Base-by-base conservation (phyloP, 2,329 filamentous ascomycete genomes). In the Fusarium duplospermum region DNA sequence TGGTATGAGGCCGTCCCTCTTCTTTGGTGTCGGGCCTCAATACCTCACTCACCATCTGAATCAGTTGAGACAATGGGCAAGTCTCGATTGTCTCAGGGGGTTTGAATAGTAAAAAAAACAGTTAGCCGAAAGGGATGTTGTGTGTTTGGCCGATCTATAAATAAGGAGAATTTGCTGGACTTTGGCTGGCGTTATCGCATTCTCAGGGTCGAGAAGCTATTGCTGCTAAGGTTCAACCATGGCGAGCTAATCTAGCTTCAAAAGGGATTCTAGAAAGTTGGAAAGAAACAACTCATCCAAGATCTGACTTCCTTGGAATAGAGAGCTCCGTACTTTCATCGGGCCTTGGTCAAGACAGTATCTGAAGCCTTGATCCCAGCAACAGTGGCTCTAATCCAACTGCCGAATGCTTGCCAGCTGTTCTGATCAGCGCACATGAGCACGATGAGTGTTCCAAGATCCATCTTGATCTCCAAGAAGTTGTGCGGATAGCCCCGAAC, bases 401-500 rank as follows among this genome's bases (percentile, higher is more conserved):
- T 52, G 18, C 27, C 47, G 47, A 52, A 8, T 52, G 6, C 24
- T 29, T 18, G 22, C 24, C 24, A 52, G 18, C 27, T 52, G 47
- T n/a, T 31, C 47, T 52, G 47, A 52, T 52, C 27, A 20, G 47
- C 27, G 27, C 47, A 31, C 47, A 31, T 52, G 18, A 52, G 18
- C 27, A n/a, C 47, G 47, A 52, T 52, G 47, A 52, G 27, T 11
- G 47, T 52, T 52, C 24, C 47, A 52, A 52, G 47, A 52, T 52
- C 47, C 27, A 52, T 52, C 47, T 29, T 31, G 47, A 29, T 52
- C 47, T 31, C 24, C 47, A 29, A 52, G 27, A 18, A 52, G n/a
- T 50, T 52, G 27, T 52, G 27, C 47, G 45, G 45, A 50, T 50
- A 50, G 45, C 45, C 22, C 72, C 67, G 62, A 74, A 65, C 61